phyloP scores from a whole-genome alignment of 2,329 filamentous ascomycete species.

The Hymenoscyphus repandus region DNA sequence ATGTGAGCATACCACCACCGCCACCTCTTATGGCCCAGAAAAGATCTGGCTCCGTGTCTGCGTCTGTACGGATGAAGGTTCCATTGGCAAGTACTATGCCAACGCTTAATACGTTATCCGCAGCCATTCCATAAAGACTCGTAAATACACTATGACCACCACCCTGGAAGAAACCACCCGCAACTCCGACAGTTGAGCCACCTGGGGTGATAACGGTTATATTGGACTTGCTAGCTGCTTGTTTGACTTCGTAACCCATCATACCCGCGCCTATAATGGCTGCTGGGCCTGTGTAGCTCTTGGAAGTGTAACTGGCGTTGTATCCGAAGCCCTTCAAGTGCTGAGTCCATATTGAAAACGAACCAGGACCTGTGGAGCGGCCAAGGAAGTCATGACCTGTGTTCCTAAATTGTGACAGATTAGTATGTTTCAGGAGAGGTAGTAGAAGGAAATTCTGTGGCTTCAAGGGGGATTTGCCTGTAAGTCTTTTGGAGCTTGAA shows the following conservation, averaged over 20 bases:
- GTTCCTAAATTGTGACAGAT: slow-evolving; percentile 30
- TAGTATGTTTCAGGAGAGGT: not conserved
- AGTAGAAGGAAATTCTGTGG: no score
- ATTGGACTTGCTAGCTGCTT: slow-evolving; percentile 32
- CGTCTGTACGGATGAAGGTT: slow-evolving; percentile 10
- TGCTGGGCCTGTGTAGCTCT: slow-evolving; percentile 17
- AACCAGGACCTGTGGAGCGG: slow-evolving; percentile 36
- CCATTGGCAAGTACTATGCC: slow-evolving; percentile 16
- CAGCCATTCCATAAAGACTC: slow-evolving; percentile 13
- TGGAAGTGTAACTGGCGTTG: not conserved
- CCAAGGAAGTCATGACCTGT: slow-evolving; percentile 43
- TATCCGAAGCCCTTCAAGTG: slow-evolving; percentile 11
- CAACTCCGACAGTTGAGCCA: slow-evolving; percentile 7
- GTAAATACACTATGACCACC: slow-evolving; percentile 13
- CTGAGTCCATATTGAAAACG: slow-evolving; percentile 13
- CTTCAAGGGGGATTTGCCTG: no score
- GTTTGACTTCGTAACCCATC: slow-evolving; percentile 8
- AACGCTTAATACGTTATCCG: slow-evolving; percentile 12
- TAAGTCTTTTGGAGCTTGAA: no score
- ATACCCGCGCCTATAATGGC: slow-evolving; percentile 19
- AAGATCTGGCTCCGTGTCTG: slow-evolving; percentile 27
- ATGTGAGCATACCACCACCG: slow-evolving; percentile 3
- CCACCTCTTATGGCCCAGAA: slow-evolving; percentile 26
- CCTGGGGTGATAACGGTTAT: slow-evolving; percentile 8
- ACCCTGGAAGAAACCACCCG: slow-evolving; percentile 18